phyloP scores from a whole-genome alignment of 208 protist genomes.

The Herpetomonas samuelpessoai region DNA sequence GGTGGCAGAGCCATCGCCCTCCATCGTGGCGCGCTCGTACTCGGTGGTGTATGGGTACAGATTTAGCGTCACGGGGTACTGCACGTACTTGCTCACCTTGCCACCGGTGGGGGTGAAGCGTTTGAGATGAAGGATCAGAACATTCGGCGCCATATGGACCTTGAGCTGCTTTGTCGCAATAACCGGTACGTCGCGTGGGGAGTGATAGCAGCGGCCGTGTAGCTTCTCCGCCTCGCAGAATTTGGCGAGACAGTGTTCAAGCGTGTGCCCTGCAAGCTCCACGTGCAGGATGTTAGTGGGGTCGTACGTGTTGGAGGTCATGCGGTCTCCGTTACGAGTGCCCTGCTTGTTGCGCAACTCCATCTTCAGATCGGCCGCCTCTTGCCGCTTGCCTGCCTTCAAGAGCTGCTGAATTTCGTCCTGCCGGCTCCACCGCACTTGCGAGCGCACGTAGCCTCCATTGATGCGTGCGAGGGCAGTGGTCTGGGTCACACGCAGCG shows the following conservation, averaged over 20 bases:
- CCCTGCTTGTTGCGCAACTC: slow-evolving; percentile 17
- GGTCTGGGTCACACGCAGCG: slow-evolving; percentile 57
- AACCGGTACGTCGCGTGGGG: slow-evolving; percentile 74
- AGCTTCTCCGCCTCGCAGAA: slow-evolving; percentile 75
- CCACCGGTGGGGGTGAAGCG: slow-evolving; percentile 68
- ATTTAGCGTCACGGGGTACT: slow-evolving; percentile 64
- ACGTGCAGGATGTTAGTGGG: slow-evolving; percentile 78
- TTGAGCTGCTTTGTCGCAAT: slow-evolving; percentile 74
- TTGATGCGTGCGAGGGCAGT: slow-evolving; percentile 79
- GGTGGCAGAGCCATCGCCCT: no score
- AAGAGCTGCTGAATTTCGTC: slow-evolving; percentile 80
- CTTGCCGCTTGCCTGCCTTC: slow-evolving; percentile 63
- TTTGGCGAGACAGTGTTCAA: slow-evolving; percentile 74
- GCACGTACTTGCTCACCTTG: slow-evolving; percentile 67
- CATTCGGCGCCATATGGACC: slow-evolving; percentile 74
- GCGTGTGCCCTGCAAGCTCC: slow-evolving; percentile 60
- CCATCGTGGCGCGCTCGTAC: background rate
- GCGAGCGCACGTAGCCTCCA: slow-evolving; percentile 82
- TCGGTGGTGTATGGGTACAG: slow-evolving; percentile 57
- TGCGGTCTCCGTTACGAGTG: background rate
- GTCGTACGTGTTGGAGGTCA: slow-evolving; percentile 86
- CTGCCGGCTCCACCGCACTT: slow-evolving; percentile 70
- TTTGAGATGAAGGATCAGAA: slow-evolving; percentile 90
- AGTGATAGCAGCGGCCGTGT: slow-evolving; percentile 70
- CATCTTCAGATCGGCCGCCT: slow-evolving; percentile 73